Evolutionary conservation across 805 yeast species (phyloP), one percentile per base, ranked within the genome.

Genomic region (Grigorovia jiainica): DNA sequence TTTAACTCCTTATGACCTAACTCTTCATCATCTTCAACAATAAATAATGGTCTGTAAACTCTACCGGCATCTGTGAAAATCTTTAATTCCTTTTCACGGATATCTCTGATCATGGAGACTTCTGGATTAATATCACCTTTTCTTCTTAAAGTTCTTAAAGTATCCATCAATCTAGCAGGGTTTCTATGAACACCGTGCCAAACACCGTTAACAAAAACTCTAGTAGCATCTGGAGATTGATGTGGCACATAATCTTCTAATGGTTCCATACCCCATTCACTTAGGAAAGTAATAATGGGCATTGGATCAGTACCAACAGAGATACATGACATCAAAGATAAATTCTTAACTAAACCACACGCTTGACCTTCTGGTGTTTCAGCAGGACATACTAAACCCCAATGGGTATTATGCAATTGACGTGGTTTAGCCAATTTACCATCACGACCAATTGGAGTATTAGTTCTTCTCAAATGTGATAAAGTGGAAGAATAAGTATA

Each of bases 291-390:
- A 47, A 72, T 75, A 32, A 92, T 78, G n/a, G 98, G 97, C 8
- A 72, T 84, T 55, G 90, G 97, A 61, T 92, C 98, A 54, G 86
- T 97, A 64, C 92, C 98, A 1, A 97, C 89, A 4, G 98, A 92
- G 55, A 92, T 92, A 64, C 92, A 98, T 9, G 98, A 92, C 98
- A 92, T 92, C 37, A 92, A 72, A 1, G 98, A 98, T 61, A 92
- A 70, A 60, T 92, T 92, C 66, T 92, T 92, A 30, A 92, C 98
- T 63, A 92, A 74, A 58, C 98, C 98, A 78, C 98, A 92, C 0
- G 98, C 98, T 66, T 92, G 98, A 73, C 98, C 98, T 74, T 92
- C 98, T 1, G 98, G 98, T 0, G 98, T 92, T 74, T 92, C 98
- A 0, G 97, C 85, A 6, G 97, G 87, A 71, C 98, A 92, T 46